A percentile compares a stretch with the other conserved stretches of the same genome.
phyloP scores from a whole-genome alignment of 306 rosid species.

The Amphicarpaea edgeworthii region DNA sequence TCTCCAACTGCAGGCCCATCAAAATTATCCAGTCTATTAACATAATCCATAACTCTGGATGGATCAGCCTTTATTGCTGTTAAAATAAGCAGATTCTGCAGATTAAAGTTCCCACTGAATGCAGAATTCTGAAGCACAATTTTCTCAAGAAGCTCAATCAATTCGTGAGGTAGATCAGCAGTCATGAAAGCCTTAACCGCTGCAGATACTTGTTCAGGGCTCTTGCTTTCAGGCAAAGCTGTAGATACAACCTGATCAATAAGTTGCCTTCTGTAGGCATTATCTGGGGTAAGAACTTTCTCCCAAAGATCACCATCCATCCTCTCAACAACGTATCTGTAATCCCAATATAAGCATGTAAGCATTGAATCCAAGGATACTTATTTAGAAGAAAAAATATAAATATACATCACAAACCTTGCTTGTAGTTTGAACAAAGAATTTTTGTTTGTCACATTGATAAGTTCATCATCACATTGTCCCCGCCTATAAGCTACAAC shows the following conservation, averaged over 20 bases:
- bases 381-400: constrained; percentile 24
- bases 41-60: constrained; percentile 98
- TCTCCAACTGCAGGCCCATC: constrained; percentile 99
- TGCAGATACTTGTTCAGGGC: constrained; percentile 99
- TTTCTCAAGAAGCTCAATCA: constrained; percentile 99
- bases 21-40: constrained; percentile 93
- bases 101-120: constrained; percentile 97
- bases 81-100: constrained; percentile 93
- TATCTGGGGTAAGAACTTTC: constrained; percentile 87
- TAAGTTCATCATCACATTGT: constrained; percentile 98
- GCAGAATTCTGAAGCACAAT: constrained; percentile 99
- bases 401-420: constrained; percentile 68
- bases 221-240: constrained; percentile 99
- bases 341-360: constrained; percentile 38
- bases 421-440: constrained; percentile 98
- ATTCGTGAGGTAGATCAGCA: constrained; percentile 97
- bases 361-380: constrained; percentile 30
- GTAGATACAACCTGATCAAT: constrained; percentile 99
- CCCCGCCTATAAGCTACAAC: constrained; percentile 98
- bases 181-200: constrained; percentile 99
- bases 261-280: constrained; percentile 90
- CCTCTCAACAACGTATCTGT: constrained; percentile 98
- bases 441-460: constrained; percentile 92
- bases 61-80: constrained; percentile 99
- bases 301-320: constrained; percentile 99